Percentiles rank a stretch among this genome's conserved stretches.
These are phyloP conservation scores for Akanthomyces lecanii DNA, from an alignment of 2,329 filamentous ascomycete genomes.

Conservation along the genomic window DNA sequence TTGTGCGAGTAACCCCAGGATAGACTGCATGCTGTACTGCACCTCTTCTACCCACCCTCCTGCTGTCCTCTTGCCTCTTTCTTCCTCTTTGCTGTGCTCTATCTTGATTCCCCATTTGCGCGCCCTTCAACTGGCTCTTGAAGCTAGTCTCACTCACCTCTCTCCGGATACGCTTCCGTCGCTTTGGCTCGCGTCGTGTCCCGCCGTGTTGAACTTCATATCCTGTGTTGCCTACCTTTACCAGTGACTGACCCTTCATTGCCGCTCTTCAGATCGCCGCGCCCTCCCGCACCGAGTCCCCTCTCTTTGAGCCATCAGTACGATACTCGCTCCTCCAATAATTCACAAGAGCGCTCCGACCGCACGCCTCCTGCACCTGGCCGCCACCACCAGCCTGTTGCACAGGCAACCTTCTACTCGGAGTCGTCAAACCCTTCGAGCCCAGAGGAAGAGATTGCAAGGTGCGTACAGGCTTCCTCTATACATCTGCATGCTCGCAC, in stretches of 20 bases:
- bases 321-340: constrained; percentile 27
- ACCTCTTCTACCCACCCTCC: background rate
- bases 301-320: constrained; percentile 35
- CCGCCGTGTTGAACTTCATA: background rate
- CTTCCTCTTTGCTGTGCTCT: background rate
- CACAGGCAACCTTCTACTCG: constrained; percentile 33
- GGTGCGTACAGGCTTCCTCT: constrained; percentile 22
- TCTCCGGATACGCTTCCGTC: background rate
- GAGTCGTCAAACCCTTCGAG: constrained; percentile 35
- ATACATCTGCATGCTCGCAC: background rate
- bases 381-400: constrained; percentile 13
- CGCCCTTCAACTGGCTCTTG: background rate
- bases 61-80: background rate
- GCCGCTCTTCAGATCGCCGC: constrained; percentile 39
- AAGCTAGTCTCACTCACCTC: background rate
- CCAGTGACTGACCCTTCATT: constrained; percentile 17
- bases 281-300: constrained; percentile 47
- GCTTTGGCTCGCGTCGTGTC: background rate
- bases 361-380: constrained; percentile 20
- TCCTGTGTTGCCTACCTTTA: background rate
- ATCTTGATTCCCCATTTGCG: background rate
- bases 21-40: background rate
- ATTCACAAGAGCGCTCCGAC: constrained; percentile 23
- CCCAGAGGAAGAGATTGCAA: constrained; percentile 29
- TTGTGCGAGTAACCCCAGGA: background rate